Evolutionary conservation across 2,329 filamentous ascomycete species (phyloP).

Genomic region (Dactylonectria macrodidyma): DNA sequence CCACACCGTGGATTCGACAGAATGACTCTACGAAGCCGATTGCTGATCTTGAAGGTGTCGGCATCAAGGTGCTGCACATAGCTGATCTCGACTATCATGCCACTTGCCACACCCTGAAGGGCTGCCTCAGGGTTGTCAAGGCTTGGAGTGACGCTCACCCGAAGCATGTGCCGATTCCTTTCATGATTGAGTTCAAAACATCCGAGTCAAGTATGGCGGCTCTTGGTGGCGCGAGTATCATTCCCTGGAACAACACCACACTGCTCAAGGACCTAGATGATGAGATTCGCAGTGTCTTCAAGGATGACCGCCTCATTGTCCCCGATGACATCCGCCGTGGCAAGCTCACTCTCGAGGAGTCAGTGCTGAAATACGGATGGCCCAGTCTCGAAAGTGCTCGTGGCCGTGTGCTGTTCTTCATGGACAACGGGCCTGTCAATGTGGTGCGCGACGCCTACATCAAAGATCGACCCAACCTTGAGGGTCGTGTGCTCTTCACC

Average conservation of each 20-base stretch:
- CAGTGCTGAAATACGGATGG: slow-evolving; percentile 63
- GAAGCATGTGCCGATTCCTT: slow-evolving; percentile 61
- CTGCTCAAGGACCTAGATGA: slow-evolving; percentile 60
- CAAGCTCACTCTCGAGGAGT: slow-evolving; percentile 61
- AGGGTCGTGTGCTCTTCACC: slow-evolving; percentile 64
- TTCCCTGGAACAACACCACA: slow-evolving; percentile 59
- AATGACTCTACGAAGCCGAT: slow-evolving; percentile 55
- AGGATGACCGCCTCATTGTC: slow-evolving; percentile 57
- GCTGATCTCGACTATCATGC: slow-evolving; percentile 63
- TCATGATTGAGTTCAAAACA: slow-evolving; percentile 66
- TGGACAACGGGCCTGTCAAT: slow-evolving; percentile 63
- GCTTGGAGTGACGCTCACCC: slow-evolving; percentile 60
- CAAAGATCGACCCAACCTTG: slow-evolving; percentile 49
- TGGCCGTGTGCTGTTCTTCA: slow-evolving; percentile 64
- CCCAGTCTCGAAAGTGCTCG: slow-evolving; percentile 60
- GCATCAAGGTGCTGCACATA: slow-evolving; percentile 66
- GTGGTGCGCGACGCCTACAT: slow-evolving; percentile 47
- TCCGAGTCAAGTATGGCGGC: slow-evolving; percentile 53
- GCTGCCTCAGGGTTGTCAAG: slow-evolving; percentile 60
- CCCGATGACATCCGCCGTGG: slow-evolving; percentile 62
- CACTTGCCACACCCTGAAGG: slow-evolving; percentile 62
- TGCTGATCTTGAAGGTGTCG: slow-evolving; percentile 56
- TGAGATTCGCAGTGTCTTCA: slow-evolving; percentile 63
- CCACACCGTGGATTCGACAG: slow-evolving; percentile 58
- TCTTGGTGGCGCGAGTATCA: slow-evolving; percentile 37